Evolutionary conservation across 257 asterid species (phyloP).

Genomic region (Fraxinus anomala): DNA sequence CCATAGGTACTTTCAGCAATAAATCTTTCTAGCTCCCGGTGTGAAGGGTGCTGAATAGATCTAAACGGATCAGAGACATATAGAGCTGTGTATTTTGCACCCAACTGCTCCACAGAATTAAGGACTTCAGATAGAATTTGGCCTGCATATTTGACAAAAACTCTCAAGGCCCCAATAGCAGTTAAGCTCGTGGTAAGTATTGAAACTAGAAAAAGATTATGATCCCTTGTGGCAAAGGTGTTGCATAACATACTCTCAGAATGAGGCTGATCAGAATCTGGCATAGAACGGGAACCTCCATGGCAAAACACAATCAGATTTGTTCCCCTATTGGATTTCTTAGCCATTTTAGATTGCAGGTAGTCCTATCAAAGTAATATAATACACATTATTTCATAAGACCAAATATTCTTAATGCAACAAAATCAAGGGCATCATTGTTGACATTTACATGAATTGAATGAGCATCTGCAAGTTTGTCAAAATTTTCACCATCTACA

Average conservation of each 20-base stretch:
- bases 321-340: conserved; percentile 45
- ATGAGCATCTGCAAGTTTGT: conserved; percentile 55
- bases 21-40: conserved; percentile 64
- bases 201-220: conserved; percentile 16
- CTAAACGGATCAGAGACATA: conserved; percentile 80
- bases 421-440: conserved; percentile 7
- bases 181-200: conserved; percentile 11
- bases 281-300: conserved; percentile 41
- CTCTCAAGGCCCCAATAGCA: conserved; percentile 12
- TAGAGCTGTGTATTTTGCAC: conserved; percentile 67
- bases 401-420: conserved; percentile 14
- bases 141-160: conserved; percentile 56
- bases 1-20: conserved; percentile 74
- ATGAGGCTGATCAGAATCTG: conserved; percentile 46
- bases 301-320: conserved; percentile 74
- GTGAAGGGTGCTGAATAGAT: conserved; percentile 46
- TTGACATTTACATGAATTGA: conserved; percentile 65
- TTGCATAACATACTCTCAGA: conserved; percentile 58
- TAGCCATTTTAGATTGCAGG: conserved; percentile 61
- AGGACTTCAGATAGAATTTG: conserved; percentile 65
- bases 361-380: conserved; percentile 52
- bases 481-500: conserved; percentile 61
- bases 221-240: conserved; percentile 11
- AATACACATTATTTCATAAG: conserved; percentile 19
- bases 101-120: conserved; percentile 60